Percentiles rank a stretch among this genome's conserved stretches.
phyloP scores from a whole-genome alignment of 345 rosid species.

The Cochlearia excelsa region DNA sequence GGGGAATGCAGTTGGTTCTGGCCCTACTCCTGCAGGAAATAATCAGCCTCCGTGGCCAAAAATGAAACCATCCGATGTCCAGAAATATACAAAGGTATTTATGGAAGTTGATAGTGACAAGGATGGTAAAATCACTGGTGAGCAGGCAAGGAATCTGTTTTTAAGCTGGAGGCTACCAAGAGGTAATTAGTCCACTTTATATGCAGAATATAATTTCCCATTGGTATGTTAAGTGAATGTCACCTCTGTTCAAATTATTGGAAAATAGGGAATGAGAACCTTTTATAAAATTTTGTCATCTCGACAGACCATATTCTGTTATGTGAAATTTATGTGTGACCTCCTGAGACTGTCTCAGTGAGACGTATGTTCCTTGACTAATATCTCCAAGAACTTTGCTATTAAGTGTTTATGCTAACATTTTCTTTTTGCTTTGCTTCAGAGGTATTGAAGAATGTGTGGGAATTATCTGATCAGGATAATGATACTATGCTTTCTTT shows the following conservation, averaged over 20 bases:
- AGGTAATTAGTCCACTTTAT: slow-evolving; percentile 49
- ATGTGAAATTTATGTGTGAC: slow-evolving; percentile 14
- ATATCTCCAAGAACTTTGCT: slow-evolving; percentile 17
- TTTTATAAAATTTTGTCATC: background rate
- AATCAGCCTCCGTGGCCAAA: slow-evolving; percentile 76
- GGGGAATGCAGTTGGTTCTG: slow-evolving; percentile 52
- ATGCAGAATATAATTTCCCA: background rate
- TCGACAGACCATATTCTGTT: slow-evolving; percentile 16
- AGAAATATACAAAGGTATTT: slow-evolving; percentile 86
- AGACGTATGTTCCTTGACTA: slow-evolving; percentile 8
- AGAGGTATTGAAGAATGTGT: slow-evolving; percentile 95
- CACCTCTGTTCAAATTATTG: slow-evolving; percentile 13
- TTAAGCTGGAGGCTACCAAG: slow-evolving; percentile 97
- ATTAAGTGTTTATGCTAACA: slow-evolving; percentile 19
- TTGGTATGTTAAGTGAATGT: slow-evolving; percentile 9
- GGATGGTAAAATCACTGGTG: slow-evolving; percentile 95
- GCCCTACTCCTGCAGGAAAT: slow-evolving; percentile 48
- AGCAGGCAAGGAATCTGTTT: slow-evolving; percentile 87
- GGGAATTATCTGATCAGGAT: slow-evolving; percentile 99
- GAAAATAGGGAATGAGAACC: slow-evolving; percentile 10
- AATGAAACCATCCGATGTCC: slow-evolving; percentile 85
- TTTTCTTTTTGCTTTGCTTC: slow-evolving; percentile 33
- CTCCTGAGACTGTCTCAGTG: background rate
- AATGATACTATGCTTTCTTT: slow-evolving; percentile 96
- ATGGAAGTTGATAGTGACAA: slow-evolving; percentile 89